phyloP scores from a whole-genome alignment of 164 flowering plant genomes.

The Macadamia tetraphylla region DNA sequence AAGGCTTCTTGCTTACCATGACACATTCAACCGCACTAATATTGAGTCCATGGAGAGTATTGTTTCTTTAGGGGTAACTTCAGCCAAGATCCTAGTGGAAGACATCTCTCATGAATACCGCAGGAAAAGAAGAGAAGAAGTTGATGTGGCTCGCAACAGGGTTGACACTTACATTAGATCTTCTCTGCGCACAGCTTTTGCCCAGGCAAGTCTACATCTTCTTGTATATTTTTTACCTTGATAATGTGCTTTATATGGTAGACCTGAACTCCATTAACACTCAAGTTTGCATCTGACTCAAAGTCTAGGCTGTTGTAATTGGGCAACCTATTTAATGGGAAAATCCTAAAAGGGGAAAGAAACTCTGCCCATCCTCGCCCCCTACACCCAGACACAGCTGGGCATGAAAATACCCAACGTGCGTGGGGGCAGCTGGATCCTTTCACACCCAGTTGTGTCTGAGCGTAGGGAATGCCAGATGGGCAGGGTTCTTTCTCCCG shows the following conservation, averaged over 20 bases:
- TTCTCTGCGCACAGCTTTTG: slow-evolving; percentile 65
- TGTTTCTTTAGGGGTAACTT: slow-evolving; percentile 48
- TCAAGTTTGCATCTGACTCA: neutral
- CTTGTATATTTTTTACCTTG: neutral
- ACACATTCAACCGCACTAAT: slow-evolving; percentile 44
- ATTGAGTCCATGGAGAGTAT: slow-evolving; percentile 49
- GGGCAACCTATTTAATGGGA: too few species aligned
- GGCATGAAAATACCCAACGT: too few species aligned
- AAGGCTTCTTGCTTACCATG: slow-evolving; percentile 74
- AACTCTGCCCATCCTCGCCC: too few species aligned
- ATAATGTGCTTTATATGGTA: neutral
- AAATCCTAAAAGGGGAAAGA: too few species aligned
- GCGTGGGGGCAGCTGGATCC: too few species aligned
- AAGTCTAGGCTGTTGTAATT: too few species aligned
- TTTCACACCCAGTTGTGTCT: too few species aligned
- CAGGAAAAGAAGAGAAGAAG: slow-evolving; percentile 45
- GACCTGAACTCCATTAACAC: neutral
- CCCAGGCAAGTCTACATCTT: slow-evolving; percentile 58
- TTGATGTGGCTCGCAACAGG: slow-evolving; percentile 43
- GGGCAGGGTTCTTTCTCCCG: too few species aligned
- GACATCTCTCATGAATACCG: slow-evolving; percentile 58
- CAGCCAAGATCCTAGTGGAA: slow-evolving; percentile 63
- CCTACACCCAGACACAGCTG: too few species aligned
- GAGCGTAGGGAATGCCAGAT: too few species aligned
- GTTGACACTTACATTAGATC: slow-evolving; percentile 80